Evolutionary conservation across 2,329 filamentous ascomycete genomes (phyloP).

Genomic region (Paraphoma chrysanthemicola): DNA sequence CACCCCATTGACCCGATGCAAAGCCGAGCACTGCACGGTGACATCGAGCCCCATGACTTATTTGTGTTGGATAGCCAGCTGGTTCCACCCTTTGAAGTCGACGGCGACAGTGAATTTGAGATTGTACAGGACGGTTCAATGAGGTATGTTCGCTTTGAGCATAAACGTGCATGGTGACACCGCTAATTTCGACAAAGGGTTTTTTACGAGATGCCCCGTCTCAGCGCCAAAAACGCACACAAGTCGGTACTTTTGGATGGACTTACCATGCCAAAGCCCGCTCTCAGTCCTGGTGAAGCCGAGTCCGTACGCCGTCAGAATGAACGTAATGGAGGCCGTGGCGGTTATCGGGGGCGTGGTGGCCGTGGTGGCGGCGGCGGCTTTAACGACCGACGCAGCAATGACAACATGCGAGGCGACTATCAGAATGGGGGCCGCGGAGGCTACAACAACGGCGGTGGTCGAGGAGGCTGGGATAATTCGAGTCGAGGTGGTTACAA

Average conservation of each 20-base stretch:
- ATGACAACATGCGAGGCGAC: conserved; percentile 25
- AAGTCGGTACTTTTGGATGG: conserved; percentile 95
- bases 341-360: conserved; percentile 26
- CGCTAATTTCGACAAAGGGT: conserved; percentile 64
- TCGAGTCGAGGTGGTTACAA: conserved; percentile 19
- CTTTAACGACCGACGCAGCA: conserved; percentile 41
- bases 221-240: conserved; percentile 69
- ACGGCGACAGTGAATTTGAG: conserved; percentile 45
- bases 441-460: conserved; percentile 26
- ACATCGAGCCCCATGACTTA: conserved; percentile 78
- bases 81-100: conserved; percentile 76
- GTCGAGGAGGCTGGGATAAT: conserved; percentile 24
- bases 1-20: conserved; percentile 76
- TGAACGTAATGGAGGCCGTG: conserved; percentile 63
- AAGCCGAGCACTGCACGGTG: conserved; percentile 80
- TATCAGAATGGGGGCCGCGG: conserved; percentile 33
- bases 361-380: conserved; percentile 39
- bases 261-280: conserved; percentile 73
- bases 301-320: conserved; percentile 67
- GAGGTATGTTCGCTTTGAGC: conserved; percentile 61
- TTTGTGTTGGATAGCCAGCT: conserved; percentile 86
- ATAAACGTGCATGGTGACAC: conserved; percentile 4
- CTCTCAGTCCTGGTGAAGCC: conserved; percentile 72
- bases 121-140: conserved; percentile 71
- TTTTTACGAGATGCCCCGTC: conserved; percentile 79